These are phyloP conservation scores for Psilocybe mexicana DNA, from an alignment of 1,284 basidiomycete species.

Conservation along the genomic window DNA sequence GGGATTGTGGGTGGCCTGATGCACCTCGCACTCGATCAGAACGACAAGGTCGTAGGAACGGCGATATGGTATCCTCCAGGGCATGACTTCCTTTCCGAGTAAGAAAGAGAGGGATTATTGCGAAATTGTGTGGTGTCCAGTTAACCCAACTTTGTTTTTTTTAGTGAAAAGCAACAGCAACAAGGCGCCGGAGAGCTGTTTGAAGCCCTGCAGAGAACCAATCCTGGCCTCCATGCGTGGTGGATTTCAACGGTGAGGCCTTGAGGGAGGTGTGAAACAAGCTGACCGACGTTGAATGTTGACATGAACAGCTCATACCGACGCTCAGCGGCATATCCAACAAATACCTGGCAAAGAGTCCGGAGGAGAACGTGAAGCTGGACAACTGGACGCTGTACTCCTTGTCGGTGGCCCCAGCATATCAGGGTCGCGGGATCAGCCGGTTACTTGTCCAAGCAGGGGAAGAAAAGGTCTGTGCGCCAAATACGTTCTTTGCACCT, in stretches of 20 bases:
- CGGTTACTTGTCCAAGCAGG: background rate
- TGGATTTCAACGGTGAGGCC: background rate
- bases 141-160: background rate
- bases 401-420: background rate
- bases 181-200: background rate
- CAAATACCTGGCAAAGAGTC: background rate
- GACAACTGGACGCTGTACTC: background rate
- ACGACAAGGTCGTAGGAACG: background rate
- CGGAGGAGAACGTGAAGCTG: background rate
- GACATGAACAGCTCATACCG: background rate
- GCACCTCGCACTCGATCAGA: background rate
- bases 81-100: background rate
- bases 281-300: background rate
- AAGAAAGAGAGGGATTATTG: background rate
- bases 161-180: background rate
- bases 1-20: background rate
- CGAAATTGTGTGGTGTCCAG: background rate
- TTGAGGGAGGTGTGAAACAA: background rate
- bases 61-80: background rate
- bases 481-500: background rate
- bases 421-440: background rate
- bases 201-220: background rate
- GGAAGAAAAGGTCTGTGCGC: background rate
- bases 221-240: background rate
- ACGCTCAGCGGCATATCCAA: background rate